These are phyloP conservation scores for Durotheca rogersii DNA, from an alignment of 495 filamentous ascomycete genomes.

Conservation along the genomic window DNA sequence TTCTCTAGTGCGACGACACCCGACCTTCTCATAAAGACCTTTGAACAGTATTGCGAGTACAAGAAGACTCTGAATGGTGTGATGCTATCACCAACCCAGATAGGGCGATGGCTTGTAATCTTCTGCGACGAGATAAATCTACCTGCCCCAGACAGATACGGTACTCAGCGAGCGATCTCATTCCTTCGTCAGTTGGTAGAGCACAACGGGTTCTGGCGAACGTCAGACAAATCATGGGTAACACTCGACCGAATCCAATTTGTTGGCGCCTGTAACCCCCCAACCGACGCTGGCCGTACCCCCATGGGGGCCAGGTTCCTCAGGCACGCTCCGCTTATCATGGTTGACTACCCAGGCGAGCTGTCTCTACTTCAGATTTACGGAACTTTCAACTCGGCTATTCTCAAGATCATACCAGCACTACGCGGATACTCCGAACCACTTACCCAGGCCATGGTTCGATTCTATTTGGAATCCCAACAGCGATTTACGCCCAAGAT, in stretches of 20 bases:
- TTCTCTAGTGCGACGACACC: slow-evolving; percentile 98
- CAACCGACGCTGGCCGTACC: slow-evolving; percentile 96
- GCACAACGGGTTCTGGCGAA: slow-evolving; percentile 98
- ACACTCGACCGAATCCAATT: slow-evolving; percentile 97
- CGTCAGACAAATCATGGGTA: slow-evolving; percentile 96
- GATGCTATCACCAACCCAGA: slow-evolving; percentile 91
- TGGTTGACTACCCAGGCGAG: slow-evolving; percentile 99
- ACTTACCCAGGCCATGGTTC: slow-evolving; percentile 96
- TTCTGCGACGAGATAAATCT: slow-evolving; percentile 99
- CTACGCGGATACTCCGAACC: slow-evolving; percentile 93
- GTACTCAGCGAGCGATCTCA: slow-evolving; percentile 93
- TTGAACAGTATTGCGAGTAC: slow-evolving; percentile 99
- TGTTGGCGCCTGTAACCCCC: slow-evolving; percentile 97
- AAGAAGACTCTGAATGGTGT: slow-evolving; percentile 96
- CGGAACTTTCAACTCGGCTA: slow-evolving; percentile 93
- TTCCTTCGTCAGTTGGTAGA: slow-evolving; percentile 96
- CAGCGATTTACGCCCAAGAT: slow-evolving; percentile 90
- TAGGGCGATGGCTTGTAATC: slow-evolving; percentile 95
- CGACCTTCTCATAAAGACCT: slow-evolving; percentile 96
- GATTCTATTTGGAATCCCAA: slow-evolving; percentile 93
- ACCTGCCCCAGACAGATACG: slow-evolving; percentile 97
- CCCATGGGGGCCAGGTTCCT: slow-evolving; percentile 91
- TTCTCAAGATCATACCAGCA: slow-evolving; percentile 93
- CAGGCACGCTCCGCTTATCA: slow-evolving; percentile 91
- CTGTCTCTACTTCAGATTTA: slow-evolving; percentile 94